Base-by-base conservation (phyloP, 495 filamentous ascomycete species). In the Pseudomonodictys pantanalensis region DNA sequence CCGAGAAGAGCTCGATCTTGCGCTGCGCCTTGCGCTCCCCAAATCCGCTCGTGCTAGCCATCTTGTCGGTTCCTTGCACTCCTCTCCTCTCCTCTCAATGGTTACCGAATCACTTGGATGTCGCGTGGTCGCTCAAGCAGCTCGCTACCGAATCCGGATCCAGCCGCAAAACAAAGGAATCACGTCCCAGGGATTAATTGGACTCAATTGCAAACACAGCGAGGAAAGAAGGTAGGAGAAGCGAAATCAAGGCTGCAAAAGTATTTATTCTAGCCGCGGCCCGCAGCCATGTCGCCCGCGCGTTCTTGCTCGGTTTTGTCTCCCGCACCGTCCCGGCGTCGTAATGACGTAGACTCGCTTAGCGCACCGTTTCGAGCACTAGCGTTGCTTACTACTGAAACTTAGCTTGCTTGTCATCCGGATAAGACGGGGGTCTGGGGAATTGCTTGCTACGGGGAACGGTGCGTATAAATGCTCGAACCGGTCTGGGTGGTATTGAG, bases 1-100 rank as follows among this genome's bases (percentile, higher is more conserved):
- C 70, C n/a, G 81, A 81, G 67, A 83, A 86, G 56, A 84, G 79
- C 75, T 87, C 83, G 61, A 88, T 87, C 60, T 71, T 70, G 46
- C 58, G 52, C 52, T 61, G 58, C 45, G 63, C 42, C 70, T 55
- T 61, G 50, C 58, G 10, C 26, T 32, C 28, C 25, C 58, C 62
- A 18, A 65, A 22, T 35, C 61, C 61, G 32, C 45, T 47, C 43
- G 62, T n/a, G 44, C 52, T 43, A 39, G 32, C 26, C 43, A 55
- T 56, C 35, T 56, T 50, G 53, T 41, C 38, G 12, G 15, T 41
- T 5, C 20, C 12, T 18, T 41, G 8, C 7, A 35, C 32, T 35
- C 32, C 8, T 15, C 32, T 35, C 7, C 8, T 8, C 7, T 8
- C 8, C 32, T 35, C 7, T 15, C 32, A 8, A 35, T 35, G 32